phyloP scores from a whole-genome alignment of 2,329 filamentous ascomycete species.

The Fusarium sp. region DNA sequence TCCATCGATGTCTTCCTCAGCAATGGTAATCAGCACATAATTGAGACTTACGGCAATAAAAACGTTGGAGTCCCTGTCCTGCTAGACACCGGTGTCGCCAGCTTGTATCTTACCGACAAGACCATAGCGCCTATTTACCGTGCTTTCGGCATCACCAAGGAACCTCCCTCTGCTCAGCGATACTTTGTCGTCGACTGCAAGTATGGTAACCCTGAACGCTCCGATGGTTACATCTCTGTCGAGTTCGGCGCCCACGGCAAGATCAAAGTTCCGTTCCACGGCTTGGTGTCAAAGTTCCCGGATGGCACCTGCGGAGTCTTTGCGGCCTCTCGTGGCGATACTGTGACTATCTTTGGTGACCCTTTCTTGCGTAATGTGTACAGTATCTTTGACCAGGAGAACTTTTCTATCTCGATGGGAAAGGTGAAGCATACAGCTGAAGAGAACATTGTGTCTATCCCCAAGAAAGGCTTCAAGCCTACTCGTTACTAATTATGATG shows the following conservation, averaged over 20 bases:
- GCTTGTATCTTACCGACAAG: conserved; percentile 5
- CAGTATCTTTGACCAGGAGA: conserved; percentile 16
- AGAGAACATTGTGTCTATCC: conserved; percentile 7
- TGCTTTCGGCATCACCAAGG: neutral
- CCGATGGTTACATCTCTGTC: neutral
- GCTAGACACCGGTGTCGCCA: neutral
- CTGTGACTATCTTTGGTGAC: conserved; percentile 1
- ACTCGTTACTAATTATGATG: neutral
- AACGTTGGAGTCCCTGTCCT: neutral
- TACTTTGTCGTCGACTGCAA: conserved; percentile 11
- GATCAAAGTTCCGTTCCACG: conserved; percentile 2
- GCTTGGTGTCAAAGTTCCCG: neutral
- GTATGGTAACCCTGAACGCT: neutral
- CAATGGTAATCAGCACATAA: neutral
- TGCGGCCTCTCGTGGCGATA: neutral
- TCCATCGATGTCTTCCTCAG: neutral
- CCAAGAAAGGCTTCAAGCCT: neutral
- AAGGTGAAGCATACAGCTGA: neutral
- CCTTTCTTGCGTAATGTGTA: conserved; percentile 14
- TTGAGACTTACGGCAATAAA: neutral
- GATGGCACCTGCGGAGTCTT: conserved; percentile 8
- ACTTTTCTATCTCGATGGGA: neutral
- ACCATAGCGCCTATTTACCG: neutral
- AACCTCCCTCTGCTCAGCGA: neutral
- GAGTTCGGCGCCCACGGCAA: conserved; percentile 6